A percentile compares a stretch with the other conserved stretches of the same genome.
Evolutionary conservation across 805 yeast genomes (phyloP).

Genomic region (Metschnikowia lunata): DNA sequence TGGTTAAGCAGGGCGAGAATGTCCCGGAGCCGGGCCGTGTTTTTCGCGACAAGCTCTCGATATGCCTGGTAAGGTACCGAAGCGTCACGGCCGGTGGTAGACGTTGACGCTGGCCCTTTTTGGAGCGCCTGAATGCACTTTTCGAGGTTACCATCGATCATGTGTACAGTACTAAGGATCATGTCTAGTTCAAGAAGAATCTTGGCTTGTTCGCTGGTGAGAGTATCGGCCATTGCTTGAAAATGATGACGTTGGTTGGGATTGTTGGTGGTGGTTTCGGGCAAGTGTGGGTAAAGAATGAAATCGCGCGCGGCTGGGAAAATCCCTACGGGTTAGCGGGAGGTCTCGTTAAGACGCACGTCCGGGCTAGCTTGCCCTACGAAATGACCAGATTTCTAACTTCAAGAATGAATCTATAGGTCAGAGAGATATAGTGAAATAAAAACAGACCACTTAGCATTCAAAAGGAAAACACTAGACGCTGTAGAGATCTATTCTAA

Average conservation of each 20-base stretch:
- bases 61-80: slow-evolving; percentile 2
- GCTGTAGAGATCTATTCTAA: no score
- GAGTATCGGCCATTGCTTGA: background rate
- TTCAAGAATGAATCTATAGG: no score
- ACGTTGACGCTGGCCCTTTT: background rate
- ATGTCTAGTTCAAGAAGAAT: slow-evolving; percentile 31
- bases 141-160: slow-evolving; percentile 26
- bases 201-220: slow-evolving; percentile 18
- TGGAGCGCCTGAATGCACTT: slow-evolving; percentile 23
- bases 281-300: no score
- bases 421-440: no score
- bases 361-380: no score
- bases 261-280: background rate
- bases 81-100: slow-evolving; percentile 1
- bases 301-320: no score
- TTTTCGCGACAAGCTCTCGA: slow-evolving; percentile 17
- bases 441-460: no score
- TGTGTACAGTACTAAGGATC: slow-evolving; percentile 30
- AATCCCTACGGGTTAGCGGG: no score
- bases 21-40: slow-evolving; percentile 16
- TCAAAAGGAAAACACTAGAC: no score
- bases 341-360: no score
- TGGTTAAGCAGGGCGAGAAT: slow-evolving; percentile 15
- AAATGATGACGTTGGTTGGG: no score
- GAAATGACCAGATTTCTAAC: no score